phyloP scores from a whole-genome alignment of 2,329 filamentous ascomycete species.

The Cercospora sp. region DNA sequence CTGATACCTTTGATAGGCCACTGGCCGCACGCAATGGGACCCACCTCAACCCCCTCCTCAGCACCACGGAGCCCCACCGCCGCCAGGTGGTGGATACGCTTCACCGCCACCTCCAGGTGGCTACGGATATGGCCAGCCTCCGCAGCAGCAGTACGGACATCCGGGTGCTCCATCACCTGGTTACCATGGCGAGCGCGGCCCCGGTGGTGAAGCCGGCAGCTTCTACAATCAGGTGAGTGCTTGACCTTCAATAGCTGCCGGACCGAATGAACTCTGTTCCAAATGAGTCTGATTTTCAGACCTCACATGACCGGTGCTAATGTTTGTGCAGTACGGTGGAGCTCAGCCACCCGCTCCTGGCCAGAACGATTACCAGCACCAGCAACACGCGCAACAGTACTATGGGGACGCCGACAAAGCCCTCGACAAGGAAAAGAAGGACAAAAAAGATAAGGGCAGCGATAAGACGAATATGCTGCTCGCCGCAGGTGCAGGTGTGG shows the following conservation, averaged over 20 bases:
- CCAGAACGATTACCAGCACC: conserved; percentile 23
- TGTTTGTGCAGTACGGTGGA: conserved; percentile 16
- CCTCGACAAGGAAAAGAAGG: conserved; percentile 37
- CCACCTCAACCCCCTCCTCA: conserved; percentile 45
- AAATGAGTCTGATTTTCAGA: no score
- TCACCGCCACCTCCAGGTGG: conserved; percentile 6
- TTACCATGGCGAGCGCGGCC: conserved; percentile 18
- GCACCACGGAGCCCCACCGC: conserved; percentile 20
- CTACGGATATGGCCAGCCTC: conserved; percentile 32
- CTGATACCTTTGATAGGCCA: conserved; percentile 39
- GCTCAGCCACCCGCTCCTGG: conserved; percentile 26
- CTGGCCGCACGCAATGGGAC: conserved; percentile 66
- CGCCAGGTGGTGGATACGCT: conserved; percentile 28
- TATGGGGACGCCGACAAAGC: conserved; percentile 22
- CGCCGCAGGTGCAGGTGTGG: conserved; percentile 59
- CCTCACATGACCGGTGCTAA: neutral
- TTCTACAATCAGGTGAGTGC: conserved; percentile 22
- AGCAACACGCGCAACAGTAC: conserved; percentile 27
- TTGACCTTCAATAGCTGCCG: neutral
- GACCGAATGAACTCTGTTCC: no score
- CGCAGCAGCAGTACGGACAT: conserved; percentile 23
- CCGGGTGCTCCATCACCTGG: conserved; percentile 7
- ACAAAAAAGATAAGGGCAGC: conserved; percentile 41
- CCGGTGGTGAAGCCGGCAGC: conserved; percentile 17
- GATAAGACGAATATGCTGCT: conserved; percentile 52